phyloP scores from a whole-genome alignment of 495 filamentous ascomycete genomes.

The Penicillium herquei region DNA sequence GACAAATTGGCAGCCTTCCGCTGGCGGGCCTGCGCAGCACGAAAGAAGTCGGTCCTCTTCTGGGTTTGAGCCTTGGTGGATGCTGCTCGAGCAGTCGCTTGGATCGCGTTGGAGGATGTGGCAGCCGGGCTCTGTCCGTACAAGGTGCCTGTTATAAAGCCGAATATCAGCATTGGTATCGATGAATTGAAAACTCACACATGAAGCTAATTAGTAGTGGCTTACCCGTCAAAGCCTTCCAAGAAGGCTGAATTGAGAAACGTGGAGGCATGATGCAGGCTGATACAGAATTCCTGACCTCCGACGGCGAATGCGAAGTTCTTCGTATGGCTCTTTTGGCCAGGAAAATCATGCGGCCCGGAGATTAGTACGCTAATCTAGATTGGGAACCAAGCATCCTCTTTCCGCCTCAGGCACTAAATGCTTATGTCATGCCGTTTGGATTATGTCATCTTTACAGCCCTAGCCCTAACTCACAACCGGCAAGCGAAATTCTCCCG shows the following conservation, averaged over 20 bases:
- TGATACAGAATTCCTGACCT: constrained; percentile 10
- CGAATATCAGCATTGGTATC: constrained; percentile 7
- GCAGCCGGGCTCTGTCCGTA: constrained; percentile 31
- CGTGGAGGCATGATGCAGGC: constrained; percentile 67
- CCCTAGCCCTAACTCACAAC: constrained; percentile 39
- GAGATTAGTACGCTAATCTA: constrained; percentile 26
- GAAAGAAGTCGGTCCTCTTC: constrained; percentile 41
- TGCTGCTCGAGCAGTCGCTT: constrained; percentile 35
- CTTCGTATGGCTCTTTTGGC: constrained; percentile 24
- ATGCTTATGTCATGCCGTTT: background rate
- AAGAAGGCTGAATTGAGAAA: constrained; percentile 61
- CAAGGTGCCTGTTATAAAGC: constrained; percentile 28
- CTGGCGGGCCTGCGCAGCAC: constrained; percentile 65
- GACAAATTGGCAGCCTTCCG: constrained; percentile 77
- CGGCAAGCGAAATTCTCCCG: constrained; percentile 43
- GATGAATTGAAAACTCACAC: background rate
- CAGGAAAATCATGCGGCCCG: constrained; percentile 35
- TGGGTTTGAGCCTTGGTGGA: constrained; percentile 36
- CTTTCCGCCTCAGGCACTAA: constrained; percentile 15
- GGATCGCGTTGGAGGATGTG: constrained; percentile 30
- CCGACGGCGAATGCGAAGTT: constrained; percentile 20
- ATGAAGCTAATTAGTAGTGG: background rate
- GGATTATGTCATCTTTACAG: constrained; percentile 6
- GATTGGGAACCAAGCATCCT: background rate
- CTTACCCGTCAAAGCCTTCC: constrained; percentile 63